Conservation (phyloP, 371 early-diverging fungal genomes). For the Mucor saturninus region DNA sequence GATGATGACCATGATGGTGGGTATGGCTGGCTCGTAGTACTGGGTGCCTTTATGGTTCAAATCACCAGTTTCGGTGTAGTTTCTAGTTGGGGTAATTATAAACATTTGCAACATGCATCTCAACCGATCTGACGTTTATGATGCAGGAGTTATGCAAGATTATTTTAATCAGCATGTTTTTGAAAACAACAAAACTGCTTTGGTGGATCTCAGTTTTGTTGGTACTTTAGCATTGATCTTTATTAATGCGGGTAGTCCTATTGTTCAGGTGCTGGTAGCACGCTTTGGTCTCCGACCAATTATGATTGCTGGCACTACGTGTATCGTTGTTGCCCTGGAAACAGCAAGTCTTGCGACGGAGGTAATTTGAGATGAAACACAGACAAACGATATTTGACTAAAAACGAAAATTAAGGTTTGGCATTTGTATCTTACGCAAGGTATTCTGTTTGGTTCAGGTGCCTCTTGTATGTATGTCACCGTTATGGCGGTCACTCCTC, state of each 20-base stretch:
- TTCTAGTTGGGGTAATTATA: conserved; percentile 31
- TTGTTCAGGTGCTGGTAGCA: conserved; percentile 33
- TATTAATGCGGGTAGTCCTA: conserved; percentile 38
- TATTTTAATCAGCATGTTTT: conserved; percentile 32
- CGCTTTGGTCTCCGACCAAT: conserved; percentile 32
- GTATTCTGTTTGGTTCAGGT: conserved; percentile 47
- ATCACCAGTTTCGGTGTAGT: conserved; percentile 59
- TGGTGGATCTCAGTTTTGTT: conserved; percentile 43
- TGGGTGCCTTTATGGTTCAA: conserved; percentile 60
- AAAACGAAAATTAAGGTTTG: conserved; percentile 32
- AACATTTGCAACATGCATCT: conserved; percentile 6
- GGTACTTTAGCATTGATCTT: conserved; percentile 43
- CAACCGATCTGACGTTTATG: neutral
- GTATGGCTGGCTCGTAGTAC: conserved; percentile 66
- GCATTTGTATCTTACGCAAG: conserved; percentile 40
- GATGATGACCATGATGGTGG: conserved; percentile 47
- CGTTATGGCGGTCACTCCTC: conserved; percentile 61
- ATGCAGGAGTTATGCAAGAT: conserved; percentile 37
- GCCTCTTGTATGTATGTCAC: conserved; percentile 35
- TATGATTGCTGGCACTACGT: conserved; percentile 29
- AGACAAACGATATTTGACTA: conserved; percentile 25
- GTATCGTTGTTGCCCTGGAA: conserved; percentile 36
- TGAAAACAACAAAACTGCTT: conserved; percentile 16
- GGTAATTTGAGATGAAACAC: conserved; percentile 41
- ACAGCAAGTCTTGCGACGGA: conserved; percentile 41